These are phyloP conservation scores for Neoascochyta sp. DNA, from an alignment of 2,329 filamentous ascomycete species.

Conservation along the genomic window DNA sequence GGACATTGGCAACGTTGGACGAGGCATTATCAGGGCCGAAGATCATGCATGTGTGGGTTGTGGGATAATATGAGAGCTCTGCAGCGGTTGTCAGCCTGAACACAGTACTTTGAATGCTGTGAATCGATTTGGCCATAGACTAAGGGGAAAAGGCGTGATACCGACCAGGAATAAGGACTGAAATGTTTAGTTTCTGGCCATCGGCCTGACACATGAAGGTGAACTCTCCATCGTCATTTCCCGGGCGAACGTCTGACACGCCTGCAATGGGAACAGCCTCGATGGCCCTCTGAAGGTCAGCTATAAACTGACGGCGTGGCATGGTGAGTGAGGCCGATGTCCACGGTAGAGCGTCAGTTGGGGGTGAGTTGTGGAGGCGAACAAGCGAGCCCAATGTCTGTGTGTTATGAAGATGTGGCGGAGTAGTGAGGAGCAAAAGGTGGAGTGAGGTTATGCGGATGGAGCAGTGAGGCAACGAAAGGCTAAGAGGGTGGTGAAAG, in stretches of 20 bases:
- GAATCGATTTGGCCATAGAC: no score
- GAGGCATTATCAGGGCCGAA: constrained; percentile 52
- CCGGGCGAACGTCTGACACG: constrained; percentile 55
- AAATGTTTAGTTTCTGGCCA: constrained; percentile 34
- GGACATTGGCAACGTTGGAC: constrained; percentile 37
- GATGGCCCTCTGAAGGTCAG: constrained; percentile 51
- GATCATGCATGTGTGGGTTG: constrained; percentile 55
- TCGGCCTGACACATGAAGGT: constrained; percentile 50
- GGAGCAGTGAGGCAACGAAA: no score
- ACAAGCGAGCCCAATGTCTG: no score
- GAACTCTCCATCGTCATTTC: constrained; percentile 70
- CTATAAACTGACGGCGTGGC: constrained; percentile 63
- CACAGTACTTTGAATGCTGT: no score
- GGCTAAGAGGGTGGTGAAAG: no score
- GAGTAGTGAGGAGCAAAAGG: no score
- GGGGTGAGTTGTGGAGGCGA: no score
- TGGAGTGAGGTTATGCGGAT: no score
- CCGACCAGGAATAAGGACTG: constrained; percentile 37
- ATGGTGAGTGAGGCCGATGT: constrained; percentile 50
- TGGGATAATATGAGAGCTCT: constrained; percentile 61
- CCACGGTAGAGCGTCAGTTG: no score
- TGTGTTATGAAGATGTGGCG: no score
- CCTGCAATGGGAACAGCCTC: constrained; percentile 41
- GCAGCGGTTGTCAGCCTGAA: constrained; percentile 10
- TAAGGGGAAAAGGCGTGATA: no score